Conservation (phyloP, 2,329 filamentous ascomycete genomes). For the Fusarium veterinarium region DNA sequence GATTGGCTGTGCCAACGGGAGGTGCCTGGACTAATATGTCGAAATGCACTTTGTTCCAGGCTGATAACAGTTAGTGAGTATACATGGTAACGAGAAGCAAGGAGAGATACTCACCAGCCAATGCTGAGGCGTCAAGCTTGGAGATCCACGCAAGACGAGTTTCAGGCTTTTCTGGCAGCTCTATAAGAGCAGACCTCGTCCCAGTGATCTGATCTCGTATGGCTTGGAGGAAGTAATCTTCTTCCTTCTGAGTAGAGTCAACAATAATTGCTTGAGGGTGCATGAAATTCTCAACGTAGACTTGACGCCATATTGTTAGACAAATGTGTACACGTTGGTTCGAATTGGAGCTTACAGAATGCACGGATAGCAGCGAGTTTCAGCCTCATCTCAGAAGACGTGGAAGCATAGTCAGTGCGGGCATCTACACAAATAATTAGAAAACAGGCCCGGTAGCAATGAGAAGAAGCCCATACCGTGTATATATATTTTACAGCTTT, state of each 20-base stretch:
- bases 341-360: conserved; percentile 61
- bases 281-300: conserved; percentile 78
- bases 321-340: not conserved
- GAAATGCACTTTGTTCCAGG: conserved; percentile 81
- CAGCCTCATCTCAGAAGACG: conserved; percentile 78
- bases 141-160: conserved; percentile 81
- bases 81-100: conserved; percentile 25
- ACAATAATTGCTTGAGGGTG: conserved; percentile 81
- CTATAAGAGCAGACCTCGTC: conserved; percentile 73
- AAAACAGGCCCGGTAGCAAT: not conserved
- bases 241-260: conserved; percentile 75
- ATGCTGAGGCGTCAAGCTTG: conserved; percentile 77
- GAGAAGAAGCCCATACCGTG: conserved; percentile 57
- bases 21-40: conserved; percentile 88
- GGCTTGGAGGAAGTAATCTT: conserved; percentile 72
- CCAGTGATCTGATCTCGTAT: conserved; percentile 65
- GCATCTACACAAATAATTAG: conserved; percentile 67
- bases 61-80: conserved; percentile 52
- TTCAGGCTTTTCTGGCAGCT: conserved; percentile 73
- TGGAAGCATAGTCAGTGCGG: conserved; percentile 76
- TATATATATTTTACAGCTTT: conserved; percentile 73
- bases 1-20: conserved; percentile 74
- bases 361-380: conserved; percentile 72
- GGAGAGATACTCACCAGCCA: conserved; percentile 64
- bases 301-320: conserved; percentile 46